These are phyloP conservation scores for Quercus dentata DNA, from an alignment of 306 rosid species.

Conservation along the genomic window DNA sequence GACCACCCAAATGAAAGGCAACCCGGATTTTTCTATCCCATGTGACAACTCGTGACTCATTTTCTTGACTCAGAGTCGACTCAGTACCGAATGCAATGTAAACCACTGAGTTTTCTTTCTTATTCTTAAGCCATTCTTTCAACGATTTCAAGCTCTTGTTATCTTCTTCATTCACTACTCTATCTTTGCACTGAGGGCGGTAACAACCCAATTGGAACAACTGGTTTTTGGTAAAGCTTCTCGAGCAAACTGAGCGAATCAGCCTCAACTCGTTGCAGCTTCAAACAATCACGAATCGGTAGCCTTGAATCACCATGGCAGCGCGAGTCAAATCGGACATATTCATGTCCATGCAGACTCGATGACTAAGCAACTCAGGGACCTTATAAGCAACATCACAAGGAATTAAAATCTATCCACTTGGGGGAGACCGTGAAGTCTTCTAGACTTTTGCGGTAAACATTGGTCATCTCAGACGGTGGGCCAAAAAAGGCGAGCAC, in stretches of 20 bases:
- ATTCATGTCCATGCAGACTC: constrained; percentile 12
- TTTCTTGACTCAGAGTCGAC: constrained; percentile 20
- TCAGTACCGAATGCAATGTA: constrained; percentile 44
- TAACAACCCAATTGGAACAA: constrained; percentile 30
- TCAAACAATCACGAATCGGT: constrained; percentile 22
- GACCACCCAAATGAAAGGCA: constrained; percentile 39
- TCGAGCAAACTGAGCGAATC: constrained; percentile 34
- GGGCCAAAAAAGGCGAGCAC: no score
- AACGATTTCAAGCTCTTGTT: constrained; percentile 5
- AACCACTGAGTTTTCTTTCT: constrained; percentile 24
- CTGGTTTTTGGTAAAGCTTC: constrained; percentile 26
- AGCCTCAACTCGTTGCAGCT: constrained; percentile 33
- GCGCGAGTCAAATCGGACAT: no score
- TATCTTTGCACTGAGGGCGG: constrained; percentile 20
- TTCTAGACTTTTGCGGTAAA: no score
- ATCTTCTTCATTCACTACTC: neutral
- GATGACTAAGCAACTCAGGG: constrained; percentile 29
- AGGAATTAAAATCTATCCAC: constrained; percentile 8
- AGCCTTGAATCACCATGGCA: neutral
- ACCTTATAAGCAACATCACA: neutral
- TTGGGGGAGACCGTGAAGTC: neutral
- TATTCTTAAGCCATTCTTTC: constrained; percentile 29
- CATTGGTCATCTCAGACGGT: no score
- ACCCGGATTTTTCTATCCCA: constrained; percentile 35
- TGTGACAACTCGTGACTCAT: constrained; percentile 35